Conservation (phyloP, 2,329 filamentous ascomycete genomes). For the Penicillium olsonii region DNA sequence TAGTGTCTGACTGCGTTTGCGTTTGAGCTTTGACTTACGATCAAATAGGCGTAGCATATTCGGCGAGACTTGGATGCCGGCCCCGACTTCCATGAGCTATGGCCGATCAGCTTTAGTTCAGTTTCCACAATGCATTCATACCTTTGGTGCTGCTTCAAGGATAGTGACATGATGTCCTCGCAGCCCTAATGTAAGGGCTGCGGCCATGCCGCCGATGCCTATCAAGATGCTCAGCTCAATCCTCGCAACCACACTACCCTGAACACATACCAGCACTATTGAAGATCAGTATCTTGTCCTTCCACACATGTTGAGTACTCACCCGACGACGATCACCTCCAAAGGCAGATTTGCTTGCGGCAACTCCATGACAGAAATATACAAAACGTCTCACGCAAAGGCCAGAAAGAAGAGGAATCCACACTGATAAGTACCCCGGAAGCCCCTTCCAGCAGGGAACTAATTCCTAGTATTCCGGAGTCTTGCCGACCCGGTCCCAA, state of each 20-base stretch:
- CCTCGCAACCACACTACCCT: not conserved
- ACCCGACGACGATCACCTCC: slow-evolving; percentile 39
- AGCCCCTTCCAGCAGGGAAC: not conserved
- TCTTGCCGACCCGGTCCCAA: slow-evolving; percentile 18
- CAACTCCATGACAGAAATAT: slow-evolving; percentile 19
- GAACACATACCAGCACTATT: slow-evolving; percentile 31
- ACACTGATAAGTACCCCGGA: not conserved
- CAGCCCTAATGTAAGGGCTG: slow-evolving; percentile 36
- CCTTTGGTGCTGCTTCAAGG: slow-evolving; percentile 37
- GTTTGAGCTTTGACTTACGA: slow-evolving; percentile 36
- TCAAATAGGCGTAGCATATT: slow-evolving; percentile 78
- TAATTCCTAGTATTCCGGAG: slow-evolving; percentile 5
- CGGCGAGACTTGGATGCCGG: slow-evolving; percentile 79
- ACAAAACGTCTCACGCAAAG: not conserved
- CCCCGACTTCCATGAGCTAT: slow-evolving; percentile 60
- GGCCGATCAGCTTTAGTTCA: not conserved
- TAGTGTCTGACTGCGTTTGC: not conserved
- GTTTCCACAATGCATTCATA: slow-evolving; percentile 11
- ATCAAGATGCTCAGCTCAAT: not conserved
- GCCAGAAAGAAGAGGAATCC: not conserved
- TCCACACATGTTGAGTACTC: slow-evolving; percentile 10
- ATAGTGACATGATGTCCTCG: slow-evolving; percentile 36
- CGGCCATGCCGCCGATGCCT: slow-evolving; percentile 41
- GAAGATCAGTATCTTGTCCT: slow-evolving; percentile 9
- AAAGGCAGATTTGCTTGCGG: slow-evolving; percentile 30